phyloP scores from a whole-genome alignment of 371 early-diverging fungal species.

The Saksenaea vasiformis region DNA sequence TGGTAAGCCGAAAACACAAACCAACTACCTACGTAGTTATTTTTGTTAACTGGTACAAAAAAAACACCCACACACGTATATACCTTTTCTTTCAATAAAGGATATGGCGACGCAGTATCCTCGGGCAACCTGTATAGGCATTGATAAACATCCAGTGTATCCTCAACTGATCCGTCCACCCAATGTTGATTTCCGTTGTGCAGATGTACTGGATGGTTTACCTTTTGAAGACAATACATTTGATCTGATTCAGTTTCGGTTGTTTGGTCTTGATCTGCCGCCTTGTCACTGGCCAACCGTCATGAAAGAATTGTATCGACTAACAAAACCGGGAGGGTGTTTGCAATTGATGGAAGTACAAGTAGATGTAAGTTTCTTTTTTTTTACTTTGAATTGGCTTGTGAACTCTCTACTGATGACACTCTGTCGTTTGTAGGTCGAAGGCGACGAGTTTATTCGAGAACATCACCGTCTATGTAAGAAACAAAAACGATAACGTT shows the following conservation, averaged over 20 bases:
- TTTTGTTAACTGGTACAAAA: neutral
- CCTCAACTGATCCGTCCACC: constrained; percentile 12
- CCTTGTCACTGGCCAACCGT: constrained; percentile 13
- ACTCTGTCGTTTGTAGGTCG: too few relatives aligned
- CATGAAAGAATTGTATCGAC: constrained; percentile 13
- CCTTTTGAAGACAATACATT: constrained; percentile 20
- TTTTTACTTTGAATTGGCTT: too few relatives aligned
- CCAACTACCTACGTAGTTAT: too few relatives aligned
- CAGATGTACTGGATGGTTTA: constrained; percentile 15
- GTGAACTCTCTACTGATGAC: too few relatives aligned
- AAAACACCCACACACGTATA: neutral
- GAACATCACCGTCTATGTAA: neutral
- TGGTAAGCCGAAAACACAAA: too few relatives aligned
- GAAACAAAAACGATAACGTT: neutral
- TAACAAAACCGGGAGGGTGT: constrained; percentile 16
- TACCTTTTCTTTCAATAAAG: neutral
- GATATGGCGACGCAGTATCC: neutral
- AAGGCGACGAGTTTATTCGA: neutral
- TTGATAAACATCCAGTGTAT: constrained; percentile 2
- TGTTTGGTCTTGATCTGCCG: constrained; percentile 10
- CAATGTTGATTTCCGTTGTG: constrained; percentile 12
- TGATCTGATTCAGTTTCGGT: constrained; percentile 17
- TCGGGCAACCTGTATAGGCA: neutral
- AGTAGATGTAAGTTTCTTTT: neutral
- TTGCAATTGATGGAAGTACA: constrained; percentile 16